These are phyloP conservation scores for Calonectria honghensis DNA, from an alignment of 2,329 filamentous ascomycete species.

Conservation along the genomic window DNA sequence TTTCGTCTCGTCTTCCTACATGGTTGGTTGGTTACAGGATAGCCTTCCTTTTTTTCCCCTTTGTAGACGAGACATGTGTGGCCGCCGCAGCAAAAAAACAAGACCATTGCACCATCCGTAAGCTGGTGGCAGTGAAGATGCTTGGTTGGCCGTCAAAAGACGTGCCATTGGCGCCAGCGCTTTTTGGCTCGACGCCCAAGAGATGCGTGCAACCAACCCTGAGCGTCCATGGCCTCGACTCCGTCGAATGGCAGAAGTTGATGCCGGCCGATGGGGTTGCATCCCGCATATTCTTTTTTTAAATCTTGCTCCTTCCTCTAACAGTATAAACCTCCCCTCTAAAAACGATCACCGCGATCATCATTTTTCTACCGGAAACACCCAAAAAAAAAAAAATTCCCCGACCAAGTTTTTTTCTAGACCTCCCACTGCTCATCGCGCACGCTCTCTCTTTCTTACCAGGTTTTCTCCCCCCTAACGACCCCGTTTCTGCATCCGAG, in stretches of 20 bases:
- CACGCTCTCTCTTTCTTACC: not conserved
- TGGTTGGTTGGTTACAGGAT: not conserved
- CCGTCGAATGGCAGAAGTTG: not conserved
- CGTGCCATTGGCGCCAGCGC: not conserved
- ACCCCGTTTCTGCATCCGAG: not conserved
- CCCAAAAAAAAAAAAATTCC: not conserved
- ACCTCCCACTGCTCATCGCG: not conserved
- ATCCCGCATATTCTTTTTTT: constrained; percentile 31
- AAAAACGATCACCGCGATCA: constrained; percentile 1
- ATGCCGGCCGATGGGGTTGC: constrained; percentile 8
- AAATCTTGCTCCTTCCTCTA: constrained; percentile 23
- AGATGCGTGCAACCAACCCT: not conserved
- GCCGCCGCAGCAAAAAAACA: no score
- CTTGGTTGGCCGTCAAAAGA: not conserved
- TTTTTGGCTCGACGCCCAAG: not conserved
- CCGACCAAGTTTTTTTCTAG: not conserved
- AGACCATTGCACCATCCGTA: constrained; percentile 20
- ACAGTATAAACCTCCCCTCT: constrained; percentile 21
- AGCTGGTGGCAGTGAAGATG: constrained; percentile 27
- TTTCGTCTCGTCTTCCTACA: constrained; percentile 6
- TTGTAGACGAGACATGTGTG: not conserved
- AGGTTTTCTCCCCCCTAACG: not conserved
- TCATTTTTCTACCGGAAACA: not conserved
- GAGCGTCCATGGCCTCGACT: not conserved
- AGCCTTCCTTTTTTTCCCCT: not conserved